phyloP scores from a whole-genome alignment of 192 early-diverging fungal genomes.

The Coemansia pectinata region DNA sequence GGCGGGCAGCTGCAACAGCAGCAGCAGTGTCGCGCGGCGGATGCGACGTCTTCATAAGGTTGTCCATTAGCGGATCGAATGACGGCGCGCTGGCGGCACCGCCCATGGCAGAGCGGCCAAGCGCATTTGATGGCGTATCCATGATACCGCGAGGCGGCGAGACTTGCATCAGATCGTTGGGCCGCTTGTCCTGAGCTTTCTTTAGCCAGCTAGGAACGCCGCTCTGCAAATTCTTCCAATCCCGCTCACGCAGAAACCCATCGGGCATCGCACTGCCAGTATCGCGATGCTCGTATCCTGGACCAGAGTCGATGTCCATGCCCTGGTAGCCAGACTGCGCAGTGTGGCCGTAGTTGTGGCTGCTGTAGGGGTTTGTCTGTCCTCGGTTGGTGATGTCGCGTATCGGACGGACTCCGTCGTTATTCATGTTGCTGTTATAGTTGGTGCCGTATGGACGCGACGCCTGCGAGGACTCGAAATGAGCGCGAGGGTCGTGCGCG shows the following conservation, averaged over 20 bases:
- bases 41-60: constrained; percentile 21
- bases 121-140: constrained; percentile 24
- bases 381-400: constrained; percentile 32
- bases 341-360: not conserved
- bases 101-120: constrained; percentile 10
- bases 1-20: not conserved
- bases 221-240: constrained; percentile 20
- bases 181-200: constrained; percentile 18
- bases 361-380: not conserved
- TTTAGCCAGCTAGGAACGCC: constrained; percentile 25
- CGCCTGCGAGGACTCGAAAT: constrained; percentile 34
- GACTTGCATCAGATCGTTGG: constrained; percentile 15
- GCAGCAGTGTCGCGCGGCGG: constrained; percentile 9
- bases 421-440: not conserved
- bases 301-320: constrained; percentile 30
- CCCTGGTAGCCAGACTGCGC: constrained; percentile 21
- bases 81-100: not conserved
- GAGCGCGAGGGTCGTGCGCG: constrained; percentile 24
- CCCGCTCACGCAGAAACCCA: constrained; percentile 33
- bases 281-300: constrained; percentile 6
- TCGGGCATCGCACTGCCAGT: constrained; percentile 11
- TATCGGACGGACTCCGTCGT: constrained; percentile 20
- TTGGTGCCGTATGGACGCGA: constrained; percentile 22
- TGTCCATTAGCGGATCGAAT: constrained; percentile 20
- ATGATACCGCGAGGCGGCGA: constrained; percentile 31